phyloP scores from a whole-genome alignment of 306 rosid species.

The Gastrolobium bilobum region DNA sequence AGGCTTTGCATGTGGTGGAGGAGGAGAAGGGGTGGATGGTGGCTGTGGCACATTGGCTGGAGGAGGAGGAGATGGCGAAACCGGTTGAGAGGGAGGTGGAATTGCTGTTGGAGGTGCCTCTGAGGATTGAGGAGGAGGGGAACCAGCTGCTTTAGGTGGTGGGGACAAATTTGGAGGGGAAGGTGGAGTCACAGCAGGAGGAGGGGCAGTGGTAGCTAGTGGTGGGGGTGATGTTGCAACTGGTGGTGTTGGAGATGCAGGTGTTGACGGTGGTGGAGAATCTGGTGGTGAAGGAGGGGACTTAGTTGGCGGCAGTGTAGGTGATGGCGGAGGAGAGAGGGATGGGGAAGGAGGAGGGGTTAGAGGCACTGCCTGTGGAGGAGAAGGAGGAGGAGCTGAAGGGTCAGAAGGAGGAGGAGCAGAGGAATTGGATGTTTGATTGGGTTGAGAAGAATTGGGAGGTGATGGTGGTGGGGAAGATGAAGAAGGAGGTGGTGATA shows the following conservation, averaged over 20 bases:
- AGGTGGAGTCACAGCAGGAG: conserved; percentile 60
- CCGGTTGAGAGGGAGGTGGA: conserved; percentile 61
- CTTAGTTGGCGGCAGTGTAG: conserved; percentile 39
- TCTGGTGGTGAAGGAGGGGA: conserved; percentile 56
- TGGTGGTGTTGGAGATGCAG: conserved; percentile 56
- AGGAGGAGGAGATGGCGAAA: conserved; percentile 67
- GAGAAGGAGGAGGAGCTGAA: conserved; percentile 57
- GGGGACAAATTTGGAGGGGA: conserved; percentile 65
- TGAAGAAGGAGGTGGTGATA: conserved; percentile 50
- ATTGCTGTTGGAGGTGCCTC: conserved; percentile 55
- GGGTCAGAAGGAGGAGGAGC: conserved; percentile 58
- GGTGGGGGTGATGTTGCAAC: conserved; percentile 54
- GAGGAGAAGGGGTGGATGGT: conserved; percentile 63
- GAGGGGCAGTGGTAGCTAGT: conserved; percentile 54
- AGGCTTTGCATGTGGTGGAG: conserved; percentile 57
- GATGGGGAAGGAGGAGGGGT: conserved; percentile 59
- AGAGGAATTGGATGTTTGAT: conserved; percentile 55
- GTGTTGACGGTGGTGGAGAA: conserved; percentile 54
- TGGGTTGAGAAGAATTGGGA: conserved; percentile 48
- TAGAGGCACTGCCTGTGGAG: conserved; percentile 54
- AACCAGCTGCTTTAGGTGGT: conserved; percentile 50
- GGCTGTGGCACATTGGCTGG: conserved; percentile 64
- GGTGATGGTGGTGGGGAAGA: conserved; percentile 54
- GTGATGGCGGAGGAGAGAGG: conserved; percentile 57
- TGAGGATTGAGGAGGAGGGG: conserved; percentile 73